phyloP scores from a whole-genome alignment of 345 rosid species.

The Triadica sebifera region DNA sequence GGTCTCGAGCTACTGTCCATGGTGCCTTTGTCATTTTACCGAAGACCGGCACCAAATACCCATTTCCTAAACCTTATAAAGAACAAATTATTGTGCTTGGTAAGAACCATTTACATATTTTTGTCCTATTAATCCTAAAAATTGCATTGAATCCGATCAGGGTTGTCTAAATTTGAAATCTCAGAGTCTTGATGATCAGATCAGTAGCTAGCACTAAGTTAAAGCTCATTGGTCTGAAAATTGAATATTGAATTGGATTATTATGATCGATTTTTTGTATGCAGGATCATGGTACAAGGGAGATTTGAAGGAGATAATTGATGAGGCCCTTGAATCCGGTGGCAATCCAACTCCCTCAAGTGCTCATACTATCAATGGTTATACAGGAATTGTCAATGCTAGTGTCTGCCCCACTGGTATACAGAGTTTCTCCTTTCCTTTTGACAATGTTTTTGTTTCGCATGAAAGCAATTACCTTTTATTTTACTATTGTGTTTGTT shows the following conservation, averaged over 20 bases:
- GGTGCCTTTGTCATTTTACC: slow-evolving; percentile 37
- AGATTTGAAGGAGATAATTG: slow-evolving; percentile 24
- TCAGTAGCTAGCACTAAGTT: too few relatives aligned
- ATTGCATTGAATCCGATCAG: too few relatives aligned
- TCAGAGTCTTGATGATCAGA: too few relatives aligned
- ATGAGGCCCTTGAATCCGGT: slow-evolving; percentile 15
- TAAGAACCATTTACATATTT: too few relatives aligned
- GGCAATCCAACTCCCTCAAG: slow-evolving; percentile 36
- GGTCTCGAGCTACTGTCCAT: slow-evolving; percentile 38
- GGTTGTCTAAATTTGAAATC: too few relatives aligned
- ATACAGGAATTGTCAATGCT: slow-evolving; percentile 44
- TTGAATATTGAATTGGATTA: too few relatives aligned
- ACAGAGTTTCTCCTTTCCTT: not conserved
- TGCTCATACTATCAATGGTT: slow-evolving; percentile 55
- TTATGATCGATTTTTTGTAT: too few relatives aligned
- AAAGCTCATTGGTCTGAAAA: too few relatives aligned
- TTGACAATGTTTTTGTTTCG: not conserved
- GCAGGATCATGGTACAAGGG: slow-evolving; percentile 43
- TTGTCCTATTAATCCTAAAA: not conserved
- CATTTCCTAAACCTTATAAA: slow-evolving; percentile 24
- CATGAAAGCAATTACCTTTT: too few relatives aligned
- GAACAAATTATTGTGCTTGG: slow-evolving; percentile 15
- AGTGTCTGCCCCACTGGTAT: slow-evolving; percentile 25
- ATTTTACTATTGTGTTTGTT: too few relatives aligned
- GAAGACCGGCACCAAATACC: slow-evolving; percentile 1